Base-by-base conservation (phyloP, 2,329 filamentous ascomycete species). In the Corinectria fuckeliana region DNA sequence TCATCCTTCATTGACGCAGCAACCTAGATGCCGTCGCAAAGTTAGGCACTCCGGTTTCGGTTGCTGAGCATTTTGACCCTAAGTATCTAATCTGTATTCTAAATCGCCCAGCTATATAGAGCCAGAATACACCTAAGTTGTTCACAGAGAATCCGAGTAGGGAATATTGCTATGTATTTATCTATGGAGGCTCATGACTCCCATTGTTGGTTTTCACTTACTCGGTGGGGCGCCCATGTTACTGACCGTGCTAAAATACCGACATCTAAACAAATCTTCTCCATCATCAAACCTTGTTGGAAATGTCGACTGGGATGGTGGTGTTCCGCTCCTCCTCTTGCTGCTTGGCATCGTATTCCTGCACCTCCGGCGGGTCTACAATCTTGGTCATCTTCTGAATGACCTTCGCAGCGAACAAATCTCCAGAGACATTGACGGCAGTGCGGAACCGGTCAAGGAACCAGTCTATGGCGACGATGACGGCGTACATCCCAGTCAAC, bases 401-500 rank as follows among this genome's bases (percentile, higher is more conserved):
- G 49, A 71, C 60, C 51, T 60, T 68, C 13, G 36, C 26, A 7
- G 69, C 71, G 7, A 78, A 83, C 1, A 82, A 60, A 67, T 85
- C 82, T n/a, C 80, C 80, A 32, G 75, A 79, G 41, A 85, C 81
- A 60, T 85, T 85, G 53, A 79, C 67, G 3, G 78, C 77, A 0
- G 82, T 85, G 13, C 82, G 75, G 76, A 85, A 85, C 25, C 82
- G 79, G 70, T 85, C 82, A n/a, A 84, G 73, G 69, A 85, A 79
- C 82, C 81, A 85, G 62, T 84, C 82, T 42, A 84, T 83, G 21
- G 81, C 81, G 2, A 83, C 77, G 13, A 84, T 80, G 38, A 84
- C 80, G 20, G 78, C 81, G 62, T 80, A 83, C 80, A 83, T 82
- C 16, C 75, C 77, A 0, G 79, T 82, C 30, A 82, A 69, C 1